Percentiles rank a stretch among this genome's conserved stretches.
Evolutionary conservation across 441 rosid genomes (phyloP).

Genomic region (Adansonia gregorii): DNA sequence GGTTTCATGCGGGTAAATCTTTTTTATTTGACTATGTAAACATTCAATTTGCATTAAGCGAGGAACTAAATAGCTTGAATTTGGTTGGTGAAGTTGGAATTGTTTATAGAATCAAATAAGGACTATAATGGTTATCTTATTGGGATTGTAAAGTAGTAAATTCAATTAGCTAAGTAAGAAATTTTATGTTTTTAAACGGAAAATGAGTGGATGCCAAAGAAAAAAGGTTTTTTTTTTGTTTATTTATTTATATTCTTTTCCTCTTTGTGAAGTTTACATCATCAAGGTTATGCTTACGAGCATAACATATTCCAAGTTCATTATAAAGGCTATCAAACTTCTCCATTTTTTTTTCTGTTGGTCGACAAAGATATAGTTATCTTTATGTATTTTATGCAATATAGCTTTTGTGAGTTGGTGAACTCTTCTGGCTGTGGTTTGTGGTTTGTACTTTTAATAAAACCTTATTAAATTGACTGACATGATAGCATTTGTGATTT

Average conservation of each 20-base stretch:
- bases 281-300: not conserved
- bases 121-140: not conserved
- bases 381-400: not conserved
- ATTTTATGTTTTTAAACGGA: not conserved
- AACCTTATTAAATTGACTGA: not conserved
- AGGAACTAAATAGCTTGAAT: not conserved
- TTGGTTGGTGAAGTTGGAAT: constrained; percentile 14
- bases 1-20: constrained; percentile 87
- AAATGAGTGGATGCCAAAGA: not conserved
- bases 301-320: not conserved
- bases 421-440: not conserved
- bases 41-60: not conserved
- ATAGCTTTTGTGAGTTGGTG: not conserved
- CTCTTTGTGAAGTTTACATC: not conserved
- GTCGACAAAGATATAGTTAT: not conserved
- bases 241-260: too few relatives aligned
- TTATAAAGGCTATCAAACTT: not conserved
- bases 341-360: not conserved
- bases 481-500: not conserved
- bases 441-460: constrained; percentile 2
- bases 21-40: not conserved
- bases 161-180: not conserved
- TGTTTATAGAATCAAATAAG: not conserved
- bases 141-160: constrained; percentile 1
- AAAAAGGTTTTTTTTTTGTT: not conserved